Base-by-base conservation (phyloP, 192 early-diverging fungal species). In the Entophlyctis helioformis region DNA sequence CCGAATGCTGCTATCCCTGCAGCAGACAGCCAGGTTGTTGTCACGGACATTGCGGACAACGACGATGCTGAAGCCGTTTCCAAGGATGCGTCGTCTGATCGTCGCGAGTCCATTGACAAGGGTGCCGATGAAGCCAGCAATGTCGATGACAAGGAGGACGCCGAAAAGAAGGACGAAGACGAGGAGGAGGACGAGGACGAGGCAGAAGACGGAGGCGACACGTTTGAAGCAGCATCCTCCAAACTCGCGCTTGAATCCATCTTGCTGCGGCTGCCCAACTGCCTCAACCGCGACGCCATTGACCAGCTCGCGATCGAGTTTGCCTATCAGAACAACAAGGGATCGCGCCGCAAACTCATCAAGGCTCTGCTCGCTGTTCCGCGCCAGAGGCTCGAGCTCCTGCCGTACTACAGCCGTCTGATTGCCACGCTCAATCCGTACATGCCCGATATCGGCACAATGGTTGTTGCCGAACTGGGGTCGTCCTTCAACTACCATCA, bases 291-390 rank as follows among this genome's bases (percentile, higher is more conserved):
- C 9, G 86, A 86, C 31, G 67, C 83, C 32, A 86, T 91, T 28
- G 93, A 99, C 63, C 74, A 85, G 50, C 62, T 85, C 3, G 90
- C 96, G 0, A 74, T 92, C 29, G 85, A 95, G 26, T 94, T 99
- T 67, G 90, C 88, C 59, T 96, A 80, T 51, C 55, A 90, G 8
- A 97, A 96, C 64, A 81, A 67, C 27, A 91, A 87, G 39, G 57
- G 51, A 13, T 78, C 84, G 10, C 67, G 91, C 33, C 85, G 77
- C 15, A 72, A 73, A 31, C 67, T 99, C 9, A 67, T 86, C n/a
- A 77, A 77, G 41, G 74, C 79, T 0, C 57, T 99, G 18, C 49
- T 85, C 0, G 73, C 73, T 22, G 86, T 96, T 9, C 86, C 87
- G 19, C 77, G 90, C 13, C 67, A 80, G 25, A 72, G 91, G 29